Percentiles rank a stretch among this genome's conserved stretches.
phyloP scores from a whole-genome alignment of 768 basidiomycete species.

The Termitomyces sp. region DNA sequence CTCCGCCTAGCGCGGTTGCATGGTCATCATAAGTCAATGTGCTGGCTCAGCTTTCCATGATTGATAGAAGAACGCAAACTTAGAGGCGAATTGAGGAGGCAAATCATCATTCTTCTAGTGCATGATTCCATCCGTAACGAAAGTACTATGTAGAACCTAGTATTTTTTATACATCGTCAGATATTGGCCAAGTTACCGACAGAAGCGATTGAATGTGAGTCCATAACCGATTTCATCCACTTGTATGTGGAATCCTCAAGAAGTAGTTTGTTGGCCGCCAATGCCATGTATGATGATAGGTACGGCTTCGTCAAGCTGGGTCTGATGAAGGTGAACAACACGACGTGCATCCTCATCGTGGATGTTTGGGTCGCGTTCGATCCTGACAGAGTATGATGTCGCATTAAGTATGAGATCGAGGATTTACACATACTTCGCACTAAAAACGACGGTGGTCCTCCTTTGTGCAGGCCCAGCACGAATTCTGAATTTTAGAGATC shows the following conservation, averaged over 20 bases:
- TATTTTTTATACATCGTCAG: not conserved
- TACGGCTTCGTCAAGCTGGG: not conserved
- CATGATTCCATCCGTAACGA: no score
- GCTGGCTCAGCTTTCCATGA: no score
- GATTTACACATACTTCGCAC: not conserved
- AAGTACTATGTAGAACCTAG: no score
- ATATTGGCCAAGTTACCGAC: not conserved
- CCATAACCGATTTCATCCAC: no score
- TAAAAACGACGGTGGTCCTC: not conserved
- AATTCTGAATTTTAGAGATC: constrained; percentile 32
- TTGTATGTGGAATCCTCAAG: not conserved
- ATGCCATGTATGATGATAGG: not conserved
- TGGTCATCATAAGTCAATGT: not conserved
- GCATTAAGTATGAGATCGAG: no score
- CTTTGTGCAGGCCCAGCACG: constrained; percentile 19
- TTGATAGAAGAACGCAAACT: no score
- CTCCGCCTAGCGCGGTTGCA: not conserved
- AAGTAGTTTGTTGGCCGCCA: not conserved
- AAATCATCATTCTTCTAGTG: no score
- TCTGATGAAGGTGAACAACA: not conserved
- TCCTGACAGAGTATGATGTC: not conserved
- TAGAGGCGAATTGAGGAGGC: no score
- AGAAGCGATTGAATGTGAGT: not conserved
- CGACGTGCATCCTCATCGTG: not conserved
- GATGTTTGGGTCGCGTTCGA: not conserved